Percentiles rank a stretch among this genome's conserved stretches.
Evolutionary conservation across 2,329 filamentous ascomycete species (phyloP).

Genomic region (Meredithiella fracta): DNA sequence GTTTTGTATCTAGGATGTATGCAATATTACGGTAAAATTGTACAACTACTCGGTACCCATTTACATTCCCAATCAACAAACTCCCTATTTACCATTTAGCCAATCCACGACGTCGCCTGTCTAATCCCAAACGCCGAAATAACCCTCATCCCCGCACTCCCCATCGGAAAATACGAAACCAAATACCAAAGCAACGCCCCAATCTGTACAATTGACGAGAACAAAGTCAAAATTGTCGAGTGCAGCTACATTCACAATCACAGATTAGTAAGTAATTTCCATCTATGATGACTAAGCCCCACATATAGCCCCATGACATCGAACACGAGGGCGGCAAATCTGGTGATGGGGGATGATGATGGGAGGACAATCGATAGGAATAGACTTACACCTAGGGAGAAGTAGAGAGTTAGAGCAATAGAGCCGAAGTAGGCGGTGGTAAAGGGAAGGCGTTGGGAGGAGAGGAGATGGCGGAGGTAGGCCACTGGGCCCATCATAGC

Average conservation of each 20-base stretch:
- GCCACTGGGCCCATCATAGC: slow-evolving; percentile 81
- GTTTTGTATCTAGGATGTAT: too few relatives aligned
- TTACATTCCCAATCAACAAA: too few relatives aligned
- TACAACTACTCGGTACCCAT: too few relatives aligned
- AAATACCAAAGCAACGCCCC: slow-evolving; percentile 80
- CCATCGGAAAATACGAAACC: slow-evolving; percentile 97
- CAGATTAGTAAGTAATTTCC: not conserved
- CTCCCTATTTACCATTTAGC: too few relatives aligned
- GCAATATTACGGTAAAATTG: too few relatives aligned
- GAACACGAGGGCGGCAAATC: not conserved
- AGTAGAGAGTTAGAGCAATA: slow-evolving; percentile 78
- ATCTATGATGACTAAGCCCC: not conserved
- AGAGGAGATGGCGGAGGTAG: slow-evolving; percentile 73
- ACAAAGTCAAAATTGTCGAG: slow-evolving; percentile 67
- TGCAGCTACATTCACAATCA: too few relatives aligned
- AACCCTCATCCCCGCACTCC: slow-evolving; percentile 69
- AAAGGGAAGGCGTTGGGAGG: slow-evolving; percentile 72
- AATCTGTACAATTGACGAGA: slow-evolving; percentile 71
- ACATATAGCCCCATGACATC: not conserved
- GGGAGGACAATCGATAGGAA: not conserved
- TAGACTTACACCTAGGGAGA: slow-evolving; percentile 70
- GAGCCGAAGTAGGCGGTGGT: slow-evolving; percentile 91
- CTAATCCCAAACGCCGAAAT: slow-evolving; percentile 74
- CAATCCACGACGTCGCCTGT: slow-evolving; percentile 78
- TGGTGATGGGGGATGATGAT: not conserved